These are phyloP conservation scores for Aspergillus diversus DNA, from an alignment of 495 filamentous ascomycete genomes.

Conservation along the genomic window DNA sequence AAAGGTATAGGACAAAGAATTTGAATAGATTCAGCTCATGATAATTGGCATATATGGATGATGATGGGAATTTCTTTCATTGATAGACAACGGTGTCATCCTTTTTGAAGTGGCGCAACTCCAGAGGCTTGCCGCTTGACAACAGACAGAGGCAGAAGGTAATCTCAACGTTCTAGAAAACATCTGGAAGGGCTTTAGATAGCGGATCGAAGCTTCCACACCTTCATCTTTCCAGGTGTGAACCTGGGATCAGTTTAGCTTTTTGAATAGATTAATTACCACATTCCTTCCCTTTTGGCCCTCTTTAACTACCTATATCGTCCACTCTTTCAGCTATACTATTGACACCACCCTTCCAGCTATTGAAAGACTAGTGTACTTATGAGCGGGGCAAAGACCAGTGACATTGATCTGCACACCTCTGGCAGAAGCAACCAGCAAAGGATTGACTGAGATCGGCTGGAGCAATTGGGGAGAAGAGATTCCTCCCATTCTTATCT, in stretches of 20 bases:
- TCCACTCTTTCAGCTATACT: slow-evolving; percentile 12
- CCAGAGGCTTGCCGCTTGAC: background rate
- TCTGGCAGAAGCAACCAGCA: background rate
- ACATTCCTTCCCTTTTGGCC: background rate
- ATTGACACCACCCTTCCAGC: slow-evolving; percentile 22
- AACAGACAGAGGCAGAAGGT: background rate
- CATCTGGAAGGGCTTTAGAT: slow-evolving; percentile 30
- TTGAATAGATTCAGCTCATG: too few relatives aligned
- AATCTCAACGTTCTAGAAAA: slow-evolving; percentile 34
- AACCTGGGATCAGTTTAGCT: background rate
- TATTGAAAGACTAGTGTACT: slow-evolving; percentile 20
- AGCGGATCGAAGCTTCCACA: slow-evolving; percentile 27
- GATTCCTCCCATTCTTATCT: background rate
- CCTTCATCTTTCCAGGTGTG: background rate
- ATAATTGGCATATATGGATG: background rate
- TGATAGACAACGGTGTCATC: background rate
- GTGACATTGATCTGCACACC: slow-evolving; percentile 22
- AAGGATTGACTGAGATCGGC: background rate
- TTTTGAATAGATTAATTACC: slow-evolving; percentile 3
- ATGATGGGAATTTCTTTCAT: background rate
- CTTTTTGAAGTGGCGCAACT: slow-evolving; percentile 11
- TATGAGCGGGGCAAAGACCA: slow-evolving; percentile 1
- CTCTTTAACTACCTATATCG: background rate
- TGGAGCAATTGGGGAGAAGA: background rate
- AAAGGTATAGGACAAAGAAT: background rate